phyloP scores from a whole-genome alignment of 805 yeast species.

The Hanseniaspora thailandica region DNA sequence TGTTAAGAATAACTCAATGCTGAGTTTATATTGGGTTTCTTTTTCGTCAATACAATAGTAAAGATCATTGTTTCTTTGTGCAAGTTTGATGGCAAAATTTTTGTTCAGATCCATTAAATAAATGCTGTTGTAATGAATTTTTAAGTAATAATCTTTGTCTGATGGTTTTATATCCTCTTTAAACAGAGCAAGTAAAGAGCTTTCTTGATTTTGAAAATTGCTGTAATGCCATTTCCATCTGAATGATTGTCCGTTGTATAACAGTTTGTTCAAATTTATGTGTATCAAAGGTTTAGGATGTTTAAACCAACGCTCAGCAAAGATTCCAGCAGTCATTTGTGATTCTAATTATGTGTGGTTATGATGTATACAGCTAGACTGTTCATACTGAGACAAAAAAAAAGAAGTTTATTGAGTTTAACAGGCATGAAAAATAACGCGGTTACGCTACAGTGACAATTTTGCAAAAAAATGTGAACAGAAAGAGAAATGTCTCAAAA shows the following conservation, averaged over 20 bases:
- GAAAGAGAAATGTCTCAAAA: too few species aligned
- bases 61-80: background rate
- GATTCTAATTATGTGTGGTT: background rate
- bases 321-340: background rate
- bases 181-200: background rate
- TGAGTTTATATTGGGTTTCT: background rate
- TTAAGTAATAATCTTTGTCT: background rate
- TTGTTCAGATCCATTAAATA: background rate
- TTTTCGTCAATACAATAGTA: background rate
- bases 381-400: too few species aligned
- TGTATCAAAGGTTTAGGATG: constrained; percentile 3
- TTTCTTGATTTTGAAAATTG: background rate
- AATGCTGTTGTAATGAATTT: constrained; percentile 6
- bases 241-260: constrained; percentile 13
- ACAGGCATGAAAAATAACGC: too few species aligned
- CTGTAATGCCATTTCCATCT: constrained; percentile 13
- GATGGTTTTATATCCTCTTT: background rate
- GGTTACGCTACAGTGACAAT: too few species aligned
- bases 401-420: too few species aligned
- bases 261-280: constrained; percentile 7
- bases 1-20: background rate
- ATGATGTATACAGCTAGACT: too few species aligned
- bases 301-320: constrained; percentile 1
- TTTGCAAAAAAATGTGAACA: too few species aligned
- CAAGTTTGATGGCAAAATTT: background rate